Evolutionary conservation across 306 rosid genomes (phyloP), one percentile per base, ranked within the genome.

Genomic region (Clitoria ternatea): DNA sequence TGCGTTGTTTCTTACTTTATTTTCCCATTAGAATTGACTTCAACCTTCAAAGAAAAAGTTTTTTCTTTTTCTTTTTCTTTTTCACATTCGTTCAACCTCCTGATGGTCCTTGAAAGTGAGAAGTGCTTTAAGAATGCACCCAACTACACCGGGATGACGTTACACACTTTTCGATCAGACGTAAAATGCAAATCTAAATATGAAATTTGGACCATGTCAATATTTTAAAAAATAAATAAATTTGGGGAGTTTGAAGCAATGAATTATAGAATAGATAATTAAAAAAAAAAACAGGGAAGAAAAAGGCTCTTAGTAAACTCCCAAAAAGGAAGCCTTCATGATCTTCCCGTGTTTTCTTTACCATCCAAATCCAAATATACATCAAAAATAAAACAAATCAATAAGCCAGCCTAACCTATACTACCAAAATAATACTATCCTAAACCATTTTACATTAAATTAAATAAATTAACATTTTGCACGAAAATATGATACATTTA

Each of bases 1-100:
- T 62, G 8, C 9, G 0, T n/a, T 23, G 0, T 36, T 43, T 52
- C 11, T 4, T 54, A 17, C 4, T 22, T 57, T 9, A 10, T 42
- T 40, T 70, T 49, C 27, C 50, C n/a, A 3, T 9, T 29, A 19
- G 35, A 40, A 53, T 49, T 35, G 20, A 73, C 57, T 60, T 49
- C 70, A 47, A 74, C 19, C 65, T 73, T 37, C 50, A 27, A 24
- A 72, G 74, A n/a, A 66, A 37, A 54, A 33, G 9, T 40, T 17
- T 19, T 29, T 69, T 30, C 45, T 45, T 33, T 45, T 50, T 15
- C 39, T 61, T 42, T 44, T 69, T 30, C 45, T 45, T 33, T 45
- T 50, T 15, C 39, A 61, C 50, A 32, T 13, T 14, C 6, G 32
- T 66, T 45, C 52, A 75, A 72, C 80, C 60, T 18, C 32, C 29